These are phyloP conservation scores for Vaccinium corymbosum DNA, from an alignment of 148 eudicot species.

Conservation along the genomic window DNA sequence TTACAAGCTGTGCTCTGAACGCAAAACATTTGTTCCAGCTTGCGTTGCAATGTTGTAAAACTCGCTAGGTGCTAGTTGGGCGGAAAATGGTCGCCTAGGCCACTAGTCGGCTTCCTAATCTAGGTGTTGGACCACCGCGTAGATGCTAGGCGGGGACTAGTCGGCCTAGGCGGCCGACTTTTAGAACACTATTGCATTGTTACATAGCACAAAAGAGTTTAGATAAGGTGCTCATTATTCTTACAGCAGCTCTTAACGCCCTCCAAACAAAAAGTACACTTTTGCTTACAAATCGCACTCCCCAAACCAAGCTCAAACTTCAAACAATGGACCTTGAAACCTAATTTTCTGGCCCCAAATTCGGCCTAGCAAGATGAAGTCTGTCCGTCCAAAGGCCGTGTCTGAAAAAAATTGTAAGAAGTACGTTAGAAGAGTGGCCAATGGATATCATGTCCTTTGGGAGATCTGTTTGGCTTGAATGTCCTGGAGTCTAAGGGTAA, in stretches of 20 bases:
- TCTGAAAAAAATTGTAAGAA: neutral
- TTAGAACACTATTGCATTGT: neutral
- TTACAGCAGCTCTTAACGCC: neutral
- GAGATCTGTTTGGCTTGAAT: conserved; percentile 60
- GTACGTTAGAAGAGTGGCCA: neutral
- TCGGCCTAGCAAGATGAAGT: neutral
- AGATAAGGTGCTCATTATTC: neutral
- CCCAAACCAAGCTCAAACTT: neutral
- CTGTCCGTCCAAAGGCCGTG: neutral
- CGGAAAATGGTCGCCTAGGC: no score
- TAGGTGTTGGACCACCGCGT: no score
- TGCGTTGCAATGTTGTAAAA: no score
- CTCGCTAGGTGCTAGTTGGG: no score
- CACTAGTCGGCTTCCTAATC: no score
- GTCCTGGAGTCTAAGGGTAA: conserved; percentile 81
- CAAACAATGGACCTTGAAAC: neutral
- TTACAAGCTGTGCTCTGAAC: neutral
- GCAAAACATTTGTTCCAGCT: neutral
- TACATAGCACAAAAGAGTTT: neutral
- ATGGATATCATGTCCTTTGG: conserved; percentile 20
- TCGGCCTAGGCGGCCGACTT: no score
- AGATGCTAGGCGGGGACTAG: no score
- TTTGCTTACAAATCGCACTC: neutral
- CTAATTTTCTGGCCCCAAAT: neutral
- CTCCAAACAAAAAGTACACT: neutral